Evolutionary conservation across 495 filamentous ascomycete genomes (phyloP).

Genomic region (Penicillium goetzii): DNA sequence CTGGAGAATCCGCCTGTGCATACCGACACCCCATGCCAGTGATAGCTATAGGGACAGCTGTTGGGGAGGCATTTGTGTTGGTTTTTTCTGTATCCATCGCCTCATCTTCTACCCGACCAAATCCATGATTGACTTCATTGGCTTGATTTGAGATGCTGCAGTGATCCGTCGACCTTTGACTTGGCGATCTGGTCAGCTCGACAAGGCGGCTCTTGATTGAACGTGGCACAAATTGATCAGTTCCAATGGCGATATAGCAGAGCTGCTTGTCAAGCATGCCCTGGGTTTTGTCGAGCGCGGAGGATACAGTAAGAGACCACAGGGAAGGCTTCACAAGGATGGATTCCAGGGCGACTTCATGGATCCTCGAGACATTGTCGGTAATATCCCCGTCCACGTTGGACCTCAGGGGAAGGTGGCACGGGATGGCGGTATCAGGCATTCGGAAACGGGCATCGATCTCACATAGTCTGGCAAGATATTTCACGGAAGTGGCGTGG

Average conservation of each 20-base stretch:
- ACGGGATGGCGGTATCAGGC: background rate
- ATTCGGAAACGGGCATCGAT: background rate
- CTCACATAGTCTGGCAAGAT: background rate
- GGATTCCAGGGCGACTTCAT: background rate
- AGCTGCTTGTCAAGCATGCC: background rate
- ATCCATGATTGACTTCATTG: too few species aligned
- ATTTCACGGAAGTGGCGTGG: background rate
- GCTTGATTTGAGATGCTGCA: too few species aligned
- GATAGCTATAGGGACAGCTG: background rate
- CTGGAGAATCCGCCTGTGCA: background rate
- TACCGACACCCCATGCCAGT: slow-evolving; percentile 2
- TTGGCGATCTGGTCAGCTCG: background rate
- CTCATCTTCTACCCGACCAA: too few species aligned
- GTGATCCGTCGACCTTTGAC: background rate
- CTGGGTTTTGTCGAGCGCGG: background rate
- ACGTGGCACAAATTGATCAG: background rate
- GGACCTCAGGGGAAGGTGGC: background rate
- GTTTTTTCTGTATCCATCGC: too few species aligned
- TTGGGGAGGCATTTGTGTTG: background rate
- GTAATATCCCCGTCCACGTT: background rate
- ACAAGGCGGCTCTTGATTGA: background rate
- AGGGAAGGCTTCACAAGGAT: background rate
- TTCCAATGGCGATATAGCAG: background rate
- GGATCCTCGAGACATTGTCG: background rate
- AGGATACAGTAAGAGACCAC: background rate